phyloP scores from a whole-genome alignment of 331 rosid species.

The Dryas integrifolia region DNA sequence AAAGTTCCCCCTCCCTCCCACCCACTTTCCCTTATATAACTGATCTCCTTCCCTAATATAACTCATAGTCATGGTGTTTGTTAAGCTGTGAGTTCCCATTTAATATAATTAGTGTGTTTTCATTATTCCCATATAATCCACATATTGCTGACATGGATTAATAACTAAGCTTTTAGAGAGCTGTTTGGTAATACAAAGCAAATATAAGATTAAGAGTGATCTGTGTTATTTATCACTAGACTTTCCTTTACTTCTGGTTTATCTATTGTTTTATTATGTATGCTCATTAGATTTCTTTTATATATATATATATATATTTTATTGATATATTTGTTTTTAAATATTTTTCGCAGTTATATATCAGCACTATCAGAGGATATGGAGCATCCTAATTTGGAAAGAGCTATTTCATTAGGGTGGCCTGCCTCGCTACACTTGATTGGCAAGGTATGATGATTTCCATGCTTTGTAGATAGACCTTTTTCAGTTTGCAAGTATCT shows the following conservation, averaged over 20 bases:
- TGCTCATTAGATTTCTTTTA: slow-evolving; percentile 2
- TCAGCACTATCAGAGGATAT: slow-evolving; percentile 73
- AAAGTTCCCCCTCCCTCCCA: slow-evolving; percentile 24
- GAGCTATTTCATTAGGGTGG: slow-evolving; percentile 78
- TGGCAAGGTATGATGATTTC: slow-evolving; percentile 64
- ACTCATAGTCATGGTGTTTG: slow-evolving; percentile 2
- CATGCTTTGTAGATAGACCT: slow-evolving; percentile 9
- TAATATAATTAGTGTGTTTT: background rate
- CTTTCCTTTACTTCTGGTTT: background rate
- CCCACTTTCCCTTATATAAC: background rate
- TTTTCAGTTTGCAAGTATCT: background rate
- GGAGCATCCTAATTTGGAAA: slow-evolving; percentile 55
- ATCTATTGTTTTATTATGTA: background rate
- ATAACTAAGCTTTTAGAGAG: background rate
- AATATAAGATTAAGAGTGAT: background rate
- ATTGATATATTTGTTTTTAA: background rate
- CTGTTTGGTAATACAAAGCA: background rate
- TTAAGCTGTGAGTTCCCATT: background rate
- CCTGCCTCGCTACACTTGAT: slow-evolving; percentile 91
- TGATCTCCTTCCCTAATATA: background rate
- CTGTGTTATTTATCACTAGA: background rate
- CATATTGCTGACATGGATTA: background rate
- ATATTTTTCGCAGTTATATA: slow-evolving; percentile 57
- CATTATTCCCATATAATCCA: background rate
- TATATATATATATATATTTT: no score